Conservation (phyloP, 176 grass and related monocot species). For the Leersia perrieri region DNA sequence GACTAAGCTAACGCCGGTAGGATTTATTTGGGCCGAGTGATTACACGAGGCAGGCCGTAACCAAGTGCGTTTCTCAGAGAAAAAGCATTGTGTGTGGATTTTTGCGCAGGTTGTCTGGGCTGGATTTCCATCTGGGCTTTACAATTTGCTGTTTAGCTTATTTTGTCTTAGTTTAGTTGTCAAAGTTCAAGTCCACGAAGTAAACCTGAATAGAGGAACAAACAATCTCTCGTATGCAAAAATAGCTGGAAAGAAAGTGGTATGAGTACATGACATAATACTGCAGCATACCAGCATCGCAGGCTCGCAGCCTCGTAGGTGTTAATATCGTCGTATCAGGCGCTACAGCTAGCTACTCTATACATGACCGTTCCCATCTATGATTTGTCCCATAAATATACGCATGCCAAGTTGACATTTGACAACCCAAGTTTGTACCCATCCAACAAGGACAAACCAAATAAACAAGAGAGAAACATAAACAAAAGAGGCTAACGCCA, state of each 20-base stretch:
- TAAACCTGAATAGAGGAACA: not conserved
- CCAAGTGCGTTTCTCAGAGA: not conserved
- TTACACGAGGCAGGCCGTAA: not conserved
- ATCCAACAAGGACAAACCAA: not conserved
- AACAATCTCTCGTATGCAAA: not conserved
- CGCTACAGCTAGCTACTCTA: not conserved
- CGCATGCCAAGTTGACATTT: not conserved
- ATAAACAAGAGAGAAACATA: not conserved
- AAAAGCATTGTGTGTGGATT: not conserved
- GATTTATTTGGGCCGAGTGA: too few species aligned
- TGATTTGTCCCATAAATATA: not conserved
- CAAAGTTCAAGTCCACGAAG: not conserved
- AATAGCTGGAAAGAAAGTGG: not conserved
- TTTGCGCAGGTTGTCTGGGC: too few species aligned
- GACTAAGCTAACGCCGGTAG: too few species aligned
- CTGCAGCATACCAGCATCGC: too few species aligned
- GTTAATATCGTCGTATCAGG: not conserved
- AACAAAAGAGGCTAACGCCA: not conserved
- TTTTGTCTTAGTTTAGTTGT: too few species aligned
- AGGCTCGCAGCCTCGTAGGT: not conserved
- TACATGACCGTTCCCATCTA: not conserved
- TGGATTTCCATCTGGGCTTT: not conserved
- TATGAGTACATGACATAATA: too few species aligned
- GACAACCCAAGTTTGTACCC: not conserved
- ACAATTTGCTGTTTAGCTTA: not conserved